phyloP scores from a whole-genome alignment of 2,329 filamentous ascomycete species.

The Trichoderma sp. region DNA sequence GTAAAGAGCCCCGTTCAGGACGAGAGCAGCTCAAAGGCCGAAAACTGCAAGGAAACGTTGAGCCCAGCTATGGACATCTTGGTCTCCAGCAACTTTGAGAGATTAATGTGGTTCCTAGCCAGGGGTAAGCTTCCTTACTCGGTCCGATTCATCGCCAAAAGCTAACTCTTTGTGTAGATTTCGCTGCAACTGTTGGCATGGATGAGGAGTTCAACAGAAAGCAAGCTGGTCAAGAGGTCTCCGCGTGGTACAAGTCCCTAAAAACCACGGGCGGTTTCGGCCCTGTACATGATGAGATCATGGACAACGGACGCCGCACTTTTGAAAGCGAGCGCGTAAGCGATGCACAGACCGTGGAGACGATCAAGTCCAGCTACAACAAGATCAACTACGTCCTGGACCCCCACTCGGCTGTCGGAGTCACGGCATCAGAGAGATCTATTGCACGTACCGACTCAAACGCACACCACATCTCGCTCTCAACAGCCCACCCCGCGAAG shows the following conservation, averaged over 20 bases:
- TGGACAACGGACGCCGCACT: slow-evolving; percentile 68
- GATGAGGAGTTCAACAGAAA: slow-evolving; percentile 67
- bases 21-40: slow-evolving; percentile 47
- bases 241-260: slow-evolving; percentile 74
- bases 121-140: background rate
- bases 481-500: slow-evolving; percentile 95
- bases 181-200: slow-evolving; percentile 58
- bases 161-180: slow-evolving; percentile 57
- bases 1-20: slow-evolving; percentile 65
- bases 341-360: slow-evolving; percentile 67
- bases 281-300: slow-evolving; percentile 71
- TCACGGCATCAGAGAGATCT: slow-evolving; percentile 74
- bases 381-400: slow-evolving; percentile 79
- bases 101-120: slow-evolving; percentile 89
- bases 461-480: slow-evolving; percentile 75
- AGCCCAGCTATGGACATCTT: slow-evolving; percentile 98
- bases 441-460: slow-evolving; percentile 54
- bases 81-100: slow-evolving; percentile 95
- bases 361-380: slow-evolving; percentile 59
- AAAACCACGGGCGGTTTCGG: slow-evolving; percentile 81
- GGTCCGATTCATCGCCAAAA: background rate
- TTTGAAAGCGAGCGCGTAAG: slow-evolving; percentile 80
- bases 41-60: slow-evolving; percentile 61
- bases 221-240: slow-evolving; percentile 74
- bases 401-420: slow-evolving; percentile 87